Percentiles rank a stretch among this genome's conserved stretches.
Evolutionary conservation across 163 green algal genomes (phyloP).

Genomic region (Chloromonas sp.): DNA sequence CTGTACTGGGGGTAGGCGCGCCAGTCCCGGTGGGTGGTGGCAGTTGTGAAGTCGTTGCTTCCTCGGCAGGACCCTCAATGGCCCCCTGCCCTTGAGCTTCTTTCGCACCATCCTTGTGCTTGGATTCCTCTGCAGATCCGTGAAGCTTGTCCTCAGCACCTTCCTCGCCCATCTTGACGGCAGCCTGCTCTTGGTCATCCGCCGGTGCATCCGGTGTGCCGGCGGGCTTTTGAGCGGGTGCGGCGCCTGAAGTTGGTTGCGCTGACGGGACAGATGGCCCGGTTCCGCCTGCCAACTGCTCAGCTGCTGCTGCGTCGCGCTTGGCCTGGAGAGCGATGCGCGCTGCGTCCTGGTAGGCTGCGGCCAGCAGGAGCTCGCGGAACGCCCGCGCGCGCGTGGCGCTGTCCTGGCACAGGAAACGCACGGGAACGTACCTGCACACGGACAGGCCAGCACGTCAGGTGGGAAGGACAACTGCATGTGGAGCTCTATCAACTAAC

Average conservation of each 20-base stretch:
- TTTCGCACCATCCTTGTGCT: too few relatives aligned
- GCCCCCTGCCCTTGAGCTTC: too few relatives aligned
- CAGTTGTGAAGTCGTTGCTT: too few relatives aligned
- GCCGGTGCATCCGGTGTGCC: background rate
- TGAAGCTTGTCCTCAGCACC: background rate
- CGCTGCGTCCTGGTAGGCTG: background rate
- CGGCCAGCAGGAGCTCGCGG: constrained; percentile 2
- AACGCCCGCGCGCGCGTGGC: background rate
- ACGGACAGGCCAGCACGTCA: background rate
- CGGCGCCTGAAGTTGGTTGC: background rate
- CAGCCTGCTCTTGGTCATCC: background rate
- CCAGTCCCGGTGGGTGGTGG: background rate
- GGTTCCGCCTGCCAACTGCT: background rate
- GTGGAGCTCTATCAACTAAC: background rate
- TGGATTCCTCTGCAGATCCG: too few relatives aligned
- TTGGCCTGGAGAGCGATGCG: background rate
- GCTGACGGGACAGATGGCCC: background rate
- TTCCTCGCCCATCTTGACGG: background rate
- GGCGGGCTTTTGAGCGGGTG: background rate
- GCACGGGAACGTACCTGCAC: constrained; percentile 7
- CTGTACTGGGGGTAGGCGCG: background rate
- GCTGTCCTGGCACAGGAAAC: constrained; percentile 11
- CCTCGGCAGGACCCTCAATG: background rate
- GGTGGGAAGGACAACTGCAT: background rate
- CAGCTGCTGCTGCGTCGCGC: background rate